A percentile compares a stretch with the other conserved stretches of the same genome.
Conservation (phyloP, 176 grass and related monocot genomes). For the Carex scoparia region DNA sequence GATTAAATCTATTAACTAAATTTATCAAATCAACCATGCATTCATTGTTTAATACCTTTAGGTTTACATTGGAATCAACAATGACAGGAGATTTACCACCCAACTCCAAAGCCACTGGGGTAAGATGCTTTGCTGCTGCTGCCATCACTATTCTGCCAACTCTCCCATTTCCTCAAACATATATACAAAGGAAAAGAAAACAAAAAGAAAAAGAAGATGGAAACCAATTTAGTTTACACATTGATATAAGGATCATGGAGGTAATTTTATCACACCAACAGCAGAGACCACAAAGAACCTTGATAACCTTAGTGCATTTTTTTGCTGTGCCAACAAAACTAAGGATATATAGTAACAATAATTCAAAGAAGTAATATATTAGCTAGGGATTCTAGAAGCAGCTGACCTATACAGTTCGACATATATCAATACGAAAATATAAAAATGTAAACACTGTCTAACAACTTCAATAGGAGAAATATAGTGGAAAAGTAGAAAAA, state of each 20-base stretch:
- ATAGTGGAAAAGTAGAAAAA: conserved; percentile 12
- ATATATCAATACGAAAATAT: not conserved
- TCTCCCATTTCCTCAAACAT: conserved; percentile 37
- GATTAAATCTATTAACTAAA: not conserved
- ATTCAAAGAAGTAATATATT: not conserved
- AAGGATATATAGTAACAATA: not conserved
- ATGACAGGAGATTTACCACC: conserved; percentile 88
- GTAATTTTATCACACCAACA: not conserved
- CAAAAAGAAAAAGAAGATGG: not conserved
- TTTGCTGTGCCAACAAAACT: not conserved
- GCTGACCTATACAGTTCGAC: not conserved
- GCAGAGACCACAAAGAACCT: not conserved
- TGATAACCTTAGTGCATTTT: not conserved
- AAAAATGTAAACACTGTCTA: not conserved
- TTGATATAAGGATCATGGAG: not conserved
- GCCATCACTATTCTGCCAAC: conserved; percentile 68
- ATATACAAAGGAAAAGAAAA: not conserved
- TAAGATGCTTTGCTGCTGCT: conserved; percentile 74
- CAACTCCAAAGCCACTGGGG: conserved; percentile 64
- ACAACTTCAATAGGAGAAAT: not conserved
- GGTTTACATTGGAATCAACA: conserved; percentile 39
- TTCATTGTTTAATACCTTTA: not conserved
- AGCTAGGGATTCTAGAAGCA: not conserved
- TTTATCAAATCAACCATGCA: not conserved
- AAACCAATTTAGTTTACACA: not conserved